Base-by-base conservation (phyloP, 495 filamentous ascomycete genomes). In the Oidiodendron maius region DNA sequence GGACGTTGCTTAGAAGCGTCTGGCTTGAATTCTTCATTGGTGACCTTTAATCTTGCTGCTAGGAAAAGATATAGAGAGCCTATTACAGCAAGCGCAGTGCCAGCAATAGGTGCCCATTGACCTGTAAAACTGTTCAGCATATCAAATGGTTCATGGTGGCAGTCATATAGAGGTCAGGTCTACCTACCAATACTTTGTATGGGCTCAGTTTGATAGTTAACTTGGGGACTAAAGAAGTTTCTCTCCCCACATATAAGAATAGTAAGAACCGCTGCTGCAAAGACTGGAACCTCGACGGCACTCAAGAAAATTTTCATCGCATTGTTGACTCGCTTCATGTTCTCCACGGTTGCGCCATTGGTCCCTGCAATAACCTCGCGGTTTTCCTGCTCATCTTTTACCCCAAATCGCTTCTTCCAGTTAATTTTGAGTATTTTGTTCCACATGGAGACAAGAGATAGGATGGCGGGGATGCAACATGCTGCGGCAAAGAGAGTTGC, bases 351-450 rank as follows among this genome's bases (percentile, higher is more conserved):
- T 0, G 75, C 75, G 11, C 72, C 71, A 44, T 79, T 77, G 6
- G 75, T 79, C 12, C 76, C 76, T n/a, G n/a, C n/a, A n/a, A n/a
- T n/a, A n/a, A n/a, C n/a, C n/a, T n/a, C n/a, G n/a, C n/a, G n/a
- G 38, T 69, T 57, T 16, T 44, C 48, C 5, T 41, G 26, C 10
- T 60, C 54, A 25, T 69, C 56, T 9, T 56, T 13, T 39, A 30
- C 39, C 2, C 66, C 64, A 36, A 64, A 67, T 4, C 56, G 60
- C 12, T 61, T 50, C 44, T 66, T 72, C 73, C 73, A 77, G 46
- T 80, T 80, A 13, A 71, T 67, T 50, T 77, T 70, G 3, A 79
- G 62, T 18, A 82, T 81, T 52, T 78, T 80, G 42, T 77, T 72
- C 72, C 70, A 78, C 61, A 69, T 83, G 0, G 68, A 75, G n/a